A percentile compares a stretch with the other conserved stretches of the same genome.
Evolutionary conservation across 2,329 filamentous ascomycete genomes (phyloP).

Genomic region (Penicillium sp.): DNA sequence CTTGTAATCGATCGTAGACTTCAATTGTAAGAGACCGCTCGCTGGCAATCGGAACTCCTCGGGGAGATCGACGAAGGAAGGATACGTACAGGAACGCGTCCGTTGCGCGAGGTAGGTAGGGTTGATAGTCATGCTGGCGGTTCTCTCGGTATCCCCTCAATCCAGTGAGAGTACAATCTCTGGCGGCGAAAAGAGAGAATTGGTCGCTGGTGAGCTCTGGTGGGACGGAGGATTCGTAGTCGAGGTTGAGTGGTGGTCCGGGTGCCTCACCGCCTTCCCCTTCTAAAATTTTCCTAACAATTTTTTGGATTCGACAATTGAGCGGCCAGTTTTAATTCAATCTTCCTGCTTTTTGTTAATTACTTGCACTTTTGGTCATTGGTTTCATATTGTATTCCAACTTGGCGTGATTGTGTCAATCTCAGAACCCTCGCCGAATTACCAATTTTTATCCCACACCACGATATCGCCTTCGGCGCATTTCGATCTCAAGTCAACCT

Average conservation of each 20-base stretch:
- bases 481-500: conserved; percentile 4
- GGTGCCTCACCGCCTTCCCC: conserved; percentile 38
- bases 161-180: conserved; percentile 20
- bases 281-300: conserved; percentile 36
- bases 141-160: conserved; percentile 16
- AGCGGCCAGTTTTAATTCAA: neutral
- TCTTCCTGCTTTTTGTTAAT: neutral
- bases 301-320: conserved; percentile 11
- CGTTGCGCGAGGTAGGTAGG: conserved; percentile 86
- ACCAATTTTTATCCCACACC: neutral
- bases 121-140: conserved; percentile 74
- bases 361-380: neutral
- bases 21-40: conserved; percentile 14
- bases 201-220: conserved; percentile 27
- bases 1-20: neutral
- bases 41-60: conserved; percentile 21
- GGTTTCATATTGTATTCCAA: neutral
- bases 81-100: conserved; percentile 71
- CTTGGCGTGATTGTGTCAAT: neutral
- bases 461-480: conserved; percentile 1
- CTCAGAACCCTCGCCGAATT: neutral
- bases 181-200: conserved; percentile 16
- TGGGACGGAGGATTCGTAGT: conserved; percentile 24
- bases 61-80: conserved; percentile 9
- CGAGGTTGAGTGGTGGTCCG: conserved; percentile 26